Evolutionary conservation across 441 rosid species (phyloP).

Genomic region (Populus tomentosa): DNA sequence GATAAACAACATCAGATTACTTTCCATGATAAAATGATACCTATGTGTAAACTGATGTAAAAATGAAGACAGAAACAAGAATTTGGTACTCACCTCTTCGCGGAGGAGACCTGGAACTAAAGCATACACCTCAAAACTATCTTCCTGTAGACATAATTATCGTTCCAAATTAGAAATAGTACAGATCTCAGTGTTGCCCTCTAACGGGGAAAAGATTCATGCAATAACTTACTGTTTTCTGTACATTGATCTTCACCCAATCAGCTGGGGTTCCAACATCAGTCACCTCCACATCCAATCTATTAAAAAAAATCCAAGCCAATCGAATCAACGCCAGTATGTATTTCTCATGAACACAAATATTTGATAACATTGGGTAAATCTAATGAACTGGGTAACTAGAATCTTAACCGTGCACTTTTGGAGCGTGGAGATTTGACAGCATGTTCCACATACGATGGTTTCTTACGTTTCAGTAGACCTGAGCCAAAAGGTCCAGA

Average conservation of each 20-base stretch:
- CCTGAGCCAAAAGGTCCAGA: constrained; percentile 31
- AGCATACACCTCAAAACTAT: constrained; percentile 72
- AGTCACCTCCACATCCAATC: constrained; percentile 46
- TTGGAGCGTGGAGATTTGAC: constrained; percentile 34
- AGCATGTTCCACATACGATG: constrained; percentile 33
- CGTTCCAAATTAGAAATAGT: neutral
- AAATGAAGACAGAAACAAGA: neutral
- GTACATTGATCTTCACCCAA: constrained; percentile 88
- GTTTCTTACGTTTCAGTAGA: constrained; percentile 44
- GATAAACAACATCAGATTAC: neutral
- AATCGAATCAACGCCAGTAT: neutral
- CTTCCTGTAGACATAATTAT: constrained; percentile 44
- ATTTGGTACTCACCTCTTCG: constrained; percentile 53
- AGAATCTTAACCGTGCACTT: constrained; percentile 40
- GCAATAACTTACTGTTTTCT: constrained; percentile 42
- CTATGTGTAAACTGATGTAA: neutral
- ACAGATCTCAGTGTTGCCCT: neutral
- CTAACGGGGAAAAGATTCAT: neutral
- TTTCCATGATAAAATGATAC: neutral
- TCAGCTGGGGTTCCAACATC: constrained; percentile 73
- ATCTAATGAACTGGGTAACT: neutral
- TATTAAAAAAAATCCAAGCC: constrained; percentile 15
- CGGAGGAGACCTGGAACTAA: constrained; percentile 84
- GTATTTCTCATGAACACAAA: neutral
- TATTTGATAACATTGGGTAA: neutral